These are phyloP conservation scores for Debaryomyces subglobosus DNA, from an alignment of 1,139 yeast genomes.

Conservation along the genomic window DNA sequence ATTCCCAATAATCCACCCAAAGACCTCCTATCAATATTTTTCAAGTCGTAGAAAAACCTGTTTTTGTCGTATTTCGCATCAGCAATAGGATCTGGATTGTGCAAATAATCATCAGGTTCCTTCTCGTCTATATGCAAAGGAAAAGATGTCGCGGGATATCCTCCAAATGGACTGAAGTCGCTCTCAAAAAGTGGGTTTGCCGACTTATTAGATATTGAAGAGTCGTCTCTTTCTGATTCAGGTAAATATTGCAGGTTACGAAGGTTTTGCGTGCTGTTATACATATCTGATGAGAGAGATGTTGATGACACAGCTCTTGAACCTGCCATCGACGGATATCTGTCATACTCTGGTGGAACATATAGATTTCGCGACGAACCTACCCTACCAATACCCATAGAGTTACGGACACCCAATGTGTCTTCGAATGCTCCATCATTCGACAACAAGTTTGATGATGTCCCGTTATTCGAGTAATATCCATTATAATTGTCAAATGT, in stretches of 20 bases:
- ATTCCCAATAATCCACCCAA: constrained; percentile 64
- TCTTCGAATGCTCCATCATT: constrained; percentile 7
- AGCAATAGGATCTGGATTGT: constrained; percentile 88
- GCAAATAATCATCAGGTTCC: constrained; percentile 89
- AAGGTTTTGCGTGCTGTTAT: constrained; percentile 10
- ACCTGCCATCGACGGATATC: constrained; percentile 58
- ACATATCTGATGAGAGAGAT: constrained; percentile 37
- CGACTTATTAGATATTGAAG: constrained; percentile 19
- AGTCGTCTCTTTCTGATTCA: constrained; percentile 14
- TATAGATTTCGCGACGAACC: constrained; percentile 21
- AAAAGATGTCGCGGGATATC: constrained; percentile 86
- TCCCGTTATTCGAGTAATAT: constrained; percentile 46
- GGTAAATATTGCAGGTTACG: not conserved
- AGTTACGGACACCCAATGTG: not conserved
- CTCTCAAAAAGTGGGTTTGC: constrained; percentile 23
- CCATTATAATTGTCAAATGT: constrained; percentile 47
- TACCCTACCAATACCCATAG: too few species aligned
- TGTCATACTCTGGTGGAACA: constrained; percentile 58
- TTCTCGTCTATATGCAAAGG: constrained; percentile 86
- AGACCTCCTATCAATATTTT: constrained; percentile 60
- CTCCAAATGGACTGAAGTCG: constrained; percentile 85
- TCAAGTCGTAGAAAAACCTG: constrained; percentile 60
- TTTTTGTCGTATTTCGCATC: constrained; percentile 79
- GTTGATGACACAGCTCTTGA: constrained; percentile 51
- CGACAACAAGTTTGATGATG: constrained; percentile 44